Percentiles rank a stretch among this genome's conserved stretches.
These are phyloP conservation scores for Elsinoe necatrix DNA, from an alignment of 2,329 filamentous ascomycete species.

Conservation along the genomic window DNA sequence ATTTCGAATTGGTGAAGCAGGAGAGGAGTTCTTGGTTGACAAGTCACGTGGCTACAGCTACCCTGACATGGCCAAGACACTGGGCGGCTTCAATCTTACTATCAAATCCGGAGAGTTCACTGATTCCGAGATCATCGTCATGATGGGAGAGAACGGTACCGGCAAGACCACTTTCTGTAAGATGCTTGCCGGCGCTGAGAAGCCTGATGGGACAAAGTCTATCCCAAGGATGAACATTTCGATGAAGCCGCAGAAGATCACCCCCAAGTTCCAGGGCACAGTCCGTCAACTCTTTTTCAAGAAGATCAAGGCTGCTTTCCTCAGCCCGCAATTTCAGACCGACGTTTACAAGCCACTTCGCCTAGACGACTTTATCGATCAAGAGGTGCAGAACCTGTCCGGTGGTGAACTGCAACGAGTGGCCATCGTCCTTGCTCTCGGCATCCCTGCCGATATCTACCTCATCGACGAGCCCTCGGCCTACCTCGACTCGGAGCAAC, in stretches of 20 bases:
- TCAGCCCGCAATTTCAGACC: conserved; percentile 97
- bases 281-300: conserved; percentile 99
- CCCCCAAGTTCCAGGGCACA: conserved; percentile 93
- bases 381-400: conserved; percentile 97
- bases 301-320: conserved; percentile 95
- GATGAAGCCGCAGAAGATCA: conserved; percentile 99
- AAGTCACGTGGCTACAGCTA: conserved; percentile 79
- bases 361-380: conserved; percentile 97
- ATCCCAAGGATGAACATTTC: conserved; percentile 93
- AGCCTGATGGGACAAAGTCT: conserved; percentile 71
- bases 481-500: conserved; percentile 97
- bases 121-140: conserved; percentile 96
- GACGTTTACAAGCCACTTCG: conserved; percentile 99
- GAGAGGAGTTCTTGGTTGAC: conserved; percentile 80
- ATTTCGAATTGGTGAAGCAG: conserved; percentile 84
- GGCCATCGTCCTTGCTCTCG: conserved; percentile 92
- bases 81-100: conserved; percentile 76
- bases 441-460: conserved; percentile 94
- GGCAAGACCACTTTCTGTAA: conserved; percentile 99
- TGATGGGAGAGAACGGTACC: conserved; percentile 99
- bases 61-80: conserved; percentile 83
- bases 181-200: conserved; percentile 84
- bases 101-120: conserved; percentile 84
- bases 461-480: conserved; percentile 96
- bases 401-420: conserved; percentile 99